phyloP scores from a whole-genome alignment of 306 rosid species.

The Ormosia emarginata region DNA sequence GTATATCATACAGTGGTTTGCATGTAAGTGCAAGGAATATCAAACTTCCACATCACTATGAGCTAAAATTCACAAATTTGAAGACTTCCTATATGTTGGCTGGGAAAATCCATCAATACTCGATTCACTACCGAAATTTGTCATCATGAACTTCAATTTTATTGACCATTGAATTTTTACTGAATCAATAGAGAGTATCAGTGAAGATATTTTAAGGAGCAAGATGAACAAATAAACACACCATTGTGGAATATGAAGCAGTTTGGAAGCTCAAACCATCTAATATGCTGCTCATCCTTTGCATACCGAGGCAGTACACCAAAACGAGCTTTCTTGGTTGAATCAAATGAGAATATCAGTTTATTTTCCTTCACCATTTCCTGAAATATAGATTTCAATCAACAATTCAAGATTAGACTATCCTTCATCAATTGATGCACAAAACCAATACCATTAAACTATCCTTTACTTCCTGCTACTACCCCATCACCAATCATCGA shows the following conservation, averaged over 20 bases:
- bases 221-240: slow-evolving; percentile 21
- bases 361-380: slow-evolving; percentile 92
- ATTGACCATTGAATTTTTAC: neutral
- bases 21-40: neutral
- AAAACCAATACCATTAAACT: neutral
- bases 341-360: slow-evolving; percentile 73
- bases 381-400: slow-evolving; percentile 43
- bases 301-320: slow-evolving; percentile 95
- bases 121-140: neutral
- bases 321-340: slow-evolving; percentile 82
- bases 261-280: slow-evolving; percentile 97
- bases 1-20: neutral
- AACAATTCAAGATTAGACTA: slow-evolving; percentile 13
- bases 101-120: neutral
- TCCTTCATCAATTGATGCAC: neutral
- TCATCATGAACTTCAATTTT: neutral
- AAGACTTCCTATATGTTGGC: neutral
- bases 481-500: neutral
- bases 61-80: neutral
- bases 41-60: neutral
- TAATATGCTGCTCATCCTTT: slow-evolving; percentile 69
- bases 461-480: neutral
- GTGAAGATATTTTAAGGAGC: neutral
- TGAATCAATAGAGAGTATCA: slow-evolving; percentile 9
- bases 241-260: slow-evolving; percentile 98